Base-by-base conservation (phyloP, 2,329 filamentous ascomycete species). In the Cordyceps tenuipes region DNA sequence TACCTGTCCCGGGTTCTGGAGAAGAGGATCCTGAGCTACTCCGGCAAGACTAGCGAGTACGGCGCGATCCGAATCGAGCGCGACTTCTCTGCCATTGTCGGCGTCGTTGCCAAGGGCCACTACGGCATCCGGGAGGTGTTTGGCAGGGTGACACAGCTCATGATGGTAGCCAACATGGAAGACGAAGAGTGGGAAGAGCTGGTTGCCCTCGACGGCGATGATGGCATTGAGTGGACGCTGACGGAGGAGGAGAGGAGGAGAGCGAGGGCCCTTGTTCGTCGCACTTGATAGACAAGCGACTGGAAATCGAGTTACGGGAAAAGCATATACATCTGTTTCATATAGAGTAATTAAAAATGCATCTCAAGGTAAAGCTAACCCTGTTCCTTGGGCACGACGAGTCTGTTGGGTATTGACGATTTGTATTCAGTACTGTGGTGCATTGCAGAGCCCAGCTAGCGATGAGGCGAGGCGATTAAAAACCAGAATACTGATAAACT, bases 151-250 rank as follows among this genome's bases (percentile, higher is more conserved):
- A 80, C 82, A 62, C 91, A 97, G 78, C 87, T 96, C 67, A 84
- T 89, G 61, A 84, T 95, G 78, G 84, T 96, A 17, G 86, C 93
- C 70, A 93, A 92, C 66, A 95, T 97, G 91, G 92, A 97, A 70
- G 90, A 94, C 39, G 92, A 97, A 61, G 93, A 97, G 73, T 96
- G 91, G 89, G 89, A 93, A 52, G 91, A 94, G 72, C 73, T 92
- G 44, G 68, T 73, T 7, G 74, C 79, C 46, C 62, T 70, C 26
- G 73, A 78, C 36, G 79, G 76, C 41, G 82, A 85, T 13, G 86
- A 83, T 54, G 88, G 83, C 12, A 84, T 94, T 68, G 79, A 81
- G 55, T 91, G 88, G 88, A 81, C 87, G 50, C 67, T 92, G 63
- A 87, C 80, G 61, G 80, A 81, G 47, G 90, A 92, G 61, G 91